These are phyloP conservation scores for Bacidia rubella DNA, from an alignment of 495 filamentous ascomycete genomes.

Conservation along the genomic window DNA sequence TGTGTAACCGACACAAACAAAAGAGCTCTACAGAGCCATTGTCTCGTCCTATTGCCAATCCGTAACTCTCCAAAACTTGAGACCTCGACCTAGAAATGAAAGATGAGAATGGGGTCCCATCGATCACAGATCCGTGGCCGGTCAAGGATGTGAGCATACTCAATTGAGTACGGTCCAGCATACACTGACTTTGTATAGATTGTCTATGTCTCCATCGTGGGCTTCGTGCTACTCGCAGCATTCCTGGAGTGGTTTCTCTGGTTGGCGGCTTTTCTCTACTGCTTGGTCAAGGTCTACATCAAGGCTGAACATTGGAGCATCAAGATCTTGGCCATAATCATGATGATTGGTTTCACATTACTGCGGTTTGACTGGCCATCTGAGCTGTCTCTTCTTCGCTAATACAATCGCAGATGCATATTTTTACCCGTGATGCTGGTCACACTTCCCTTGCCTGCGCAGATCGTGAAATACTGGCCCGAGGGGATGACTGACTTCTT, in stretches of 20 bases:
- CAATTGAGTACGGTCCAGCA: not conserved
- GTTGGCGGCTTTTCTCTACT: constrained; percentile 86
- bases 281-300: constrained; percentile 70
- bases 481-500: constrained; percentile 48
- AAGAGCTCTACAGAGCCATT: not conserved
- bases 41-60: not conserved
- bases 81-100: not conserved
- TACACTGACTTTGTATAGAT: constrained; percentile 34
- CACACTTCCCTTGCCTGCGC: constrained; percentile 70
- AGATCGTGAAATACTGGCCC: constrained; percentile 60
- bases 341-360: constrained; percentile 57
- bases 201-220: constrained; percentile 70
- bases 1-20: not conserved
- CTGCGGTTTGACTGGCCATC: constrained; percentile 47
- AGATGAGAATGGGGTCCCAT: constrained; percentile 3
- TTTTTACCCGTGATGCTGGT: constrained; percentile 94
- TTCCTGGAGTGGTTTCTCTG: constrained; percentile 90
- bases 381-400: constrained; percentile 2
- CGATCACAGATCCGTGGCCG: constrained; percentile 39
- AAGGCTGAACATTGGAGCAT: constrained; percentile 86
- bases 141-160: constrained; percentile 46
- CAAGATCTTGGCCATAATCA: constrained; percentile 57
- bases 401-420: constrained; percentile 43
- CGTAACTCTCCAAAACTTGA: not conserved
- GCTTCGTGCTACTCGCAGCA: constrained; percentile 69